These are phyloP conservation scores for Leccinum olivaceoglutinosum DNA, from an alignment of 1,284 basidiomycete species.

Conservation along the genomic window DNA sequence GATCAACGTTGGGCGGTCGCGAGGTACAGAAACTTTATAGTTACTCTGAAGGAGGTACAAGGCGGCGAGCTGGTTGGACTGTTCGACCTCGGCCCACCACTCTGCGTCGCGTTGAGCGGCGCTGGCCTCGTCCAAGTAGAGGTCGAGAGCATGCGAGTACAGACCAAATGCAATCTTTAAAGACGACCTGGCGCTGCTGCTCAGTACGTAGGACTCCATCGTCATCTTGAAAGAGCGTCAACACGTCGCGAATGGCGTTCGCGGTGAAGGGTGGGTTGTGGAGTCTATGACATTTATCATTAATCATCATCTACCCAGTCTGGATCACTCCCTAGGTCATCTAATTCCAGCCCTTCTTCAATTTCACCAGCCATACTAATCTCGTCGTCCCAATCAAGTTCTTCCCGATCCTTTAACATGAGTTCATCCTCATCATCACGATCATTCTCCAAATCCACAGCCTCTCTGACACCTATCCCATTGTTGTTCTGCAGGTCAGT, in stretches of 20 bases:
- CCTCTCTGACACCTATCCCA: too few relatives aligned
- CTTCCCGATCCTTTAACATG: too few relatives aligned
- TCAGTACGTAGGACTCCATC: conserved; percentile 2
- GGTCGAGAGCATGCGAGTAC: conserved; percentile 55
- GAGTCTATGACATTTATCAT: too few relatives aligned
- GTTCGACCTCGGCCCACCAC: conserved; percentile 69
- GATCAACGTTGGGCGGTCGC: conserved; percentile 4
- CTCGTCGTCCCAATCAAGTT: too few relatives aligned
- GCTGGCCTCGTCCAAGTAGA: conserved; percentile 55
- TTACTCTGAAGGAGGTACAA: conserved; percentile 66
- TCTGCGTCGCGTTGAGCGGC: conserved; percentile 64
- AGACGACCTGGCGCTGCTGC: conserved; percentile 14
- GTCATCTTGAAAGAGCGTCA: conserved; percentile 17
- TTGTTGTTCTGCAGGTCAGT: too few relatives aligned
- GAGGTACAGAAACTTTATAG: conserved; percentile 1
- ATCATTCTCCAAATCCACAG: too few relatives aligned
- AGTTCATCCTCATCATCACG: too few relatives aligned
- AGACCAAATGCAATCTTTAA: conserved; percentile 48
- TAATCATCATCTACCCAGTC: too few relatives aligned
- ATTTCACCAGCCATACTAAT: too few relatives aligned
- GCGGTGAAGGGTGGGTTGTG: conserved; percentile 16
- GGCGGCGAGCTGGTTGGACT: conserved; percentile 44
- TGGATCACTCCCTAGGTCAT: too few relatives aligned
- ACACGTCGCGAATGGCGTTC: conserved; percentile 13
- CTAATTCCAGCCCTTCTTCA: too few relatives aligned